Evolutionary conservation across 2,329 filamentous ascomycete genomes (phyloP).

Genomic region (Beauveria brongniartii): DNA sequence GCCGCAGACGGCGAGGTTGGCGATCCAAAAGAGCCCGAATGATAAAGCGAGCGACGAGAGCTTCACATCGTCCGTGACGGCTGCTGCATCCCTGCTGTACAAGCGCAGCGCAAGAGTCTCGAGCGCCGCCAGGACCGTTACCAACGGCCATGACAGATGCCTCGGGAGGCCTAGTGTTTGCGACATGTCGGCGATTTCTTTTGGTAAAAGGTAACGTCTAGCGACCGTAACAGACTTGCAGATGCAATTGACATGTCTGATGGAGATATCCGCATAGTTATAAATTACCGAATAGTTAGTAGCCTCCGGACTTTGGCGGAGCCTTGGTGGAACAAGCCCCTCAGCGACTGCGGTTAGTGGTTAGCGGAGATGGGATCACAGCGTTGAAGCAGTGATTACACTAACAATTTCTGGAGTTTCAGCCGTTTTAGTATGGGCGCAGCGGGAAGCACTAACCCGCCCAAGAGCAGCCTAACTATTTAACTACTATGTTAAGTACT

Average conservation of each 20-base stretch:
- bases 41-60: constrained; percentile 20
- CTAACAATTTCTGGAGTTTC: neutral
- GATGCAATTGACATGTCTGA: neutral
- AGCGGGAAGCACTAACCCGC: too few relatives aligned
- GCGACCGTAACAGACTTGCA: neutral
- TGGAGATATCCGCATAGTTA: too few relatives aligned
- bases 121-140: neutral
- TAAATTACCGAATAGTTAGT: neutral
- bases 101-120: neutral
- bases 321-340: neutral
- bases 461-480: too few relatives aligned
- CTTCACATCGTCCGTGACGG: neutral
- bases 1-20: constrained; percentile 18
- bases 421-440: too few relatives aligned
- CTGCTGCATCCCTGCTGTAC: neutral
- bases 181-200: neutral
- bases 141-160: neutral
- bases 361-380: neutral
- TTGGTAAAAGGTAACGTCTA: too few relatives aligned
- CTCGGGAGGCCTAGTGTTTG: neutral
- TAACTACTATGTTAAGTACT: too few relatives aligned
- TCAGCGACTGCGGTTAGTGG: neutral
- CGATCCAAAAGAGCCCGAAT: constrained; percentile 29
- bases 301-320: neutral
- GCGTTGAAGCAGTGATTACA: neutral